Base-by-base conservation (phyloP, 23 red algal genomes). In the Agarophyton chilense region DNA sequence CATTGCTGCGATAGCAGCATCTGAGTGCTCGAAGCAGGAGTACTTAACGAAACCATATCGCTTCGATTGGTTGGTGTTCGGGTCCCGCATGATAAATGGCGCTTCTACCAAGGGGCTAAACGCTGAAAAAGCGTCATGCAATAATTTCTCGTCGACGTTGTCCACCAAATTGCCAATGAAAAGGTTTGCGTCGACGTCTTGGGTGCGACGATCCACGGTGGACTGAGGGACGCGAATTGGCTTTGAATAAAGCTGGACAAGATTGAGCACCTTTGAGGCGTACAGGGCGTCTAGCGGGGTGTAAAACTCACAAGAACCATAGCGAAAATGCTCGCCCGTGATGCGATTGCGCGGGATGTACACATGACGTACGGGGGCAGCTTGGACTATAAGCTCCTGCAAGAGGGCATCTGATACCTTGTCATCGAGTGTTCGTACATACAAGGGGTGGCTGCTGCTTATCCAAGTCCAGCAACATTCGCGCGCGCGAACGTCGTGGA, bases 291-390 rank as follows among this genome's bases (percentile, higher is more conserved):
- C 89, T 10, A 84, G 45, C 35, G 83, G 73, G n/a, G 83, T 83
- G 24, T 77, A 64, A 56, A 93, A 97, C 51, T 97, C 95, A 61
- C 75, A 80, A 63, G 94, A 97, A 28, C 78, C 95, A 78, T 93
- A 97, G 7, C 95, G 90, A 39, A 86, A 81, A 40, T 86, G 86
- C 52, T 78, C 68, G 54, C 95, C 91, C 2, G 95, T 93, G n/a
- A 97, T 93, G 47, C 95, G 88, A 66, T 97, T 88, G 29, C 95
- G 90, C 52, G 95, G 95, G 14, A 97, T 77, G 86, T 97, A 97
- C 1, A 97, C 89, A 45, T 93, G 89, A 82, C 78, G 77, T 6
- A 97, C 89, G 2, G 89, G 95, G 18, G 78, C 95, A n/a, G 78
- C 89, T 53, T 93, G 89, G 1, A 87, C 70, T 61, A n/a, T n/a